Evolutionary conservation across 108 stramenopile species (phyloP).

Genomic region (Cyclotella baltica): DNA sequence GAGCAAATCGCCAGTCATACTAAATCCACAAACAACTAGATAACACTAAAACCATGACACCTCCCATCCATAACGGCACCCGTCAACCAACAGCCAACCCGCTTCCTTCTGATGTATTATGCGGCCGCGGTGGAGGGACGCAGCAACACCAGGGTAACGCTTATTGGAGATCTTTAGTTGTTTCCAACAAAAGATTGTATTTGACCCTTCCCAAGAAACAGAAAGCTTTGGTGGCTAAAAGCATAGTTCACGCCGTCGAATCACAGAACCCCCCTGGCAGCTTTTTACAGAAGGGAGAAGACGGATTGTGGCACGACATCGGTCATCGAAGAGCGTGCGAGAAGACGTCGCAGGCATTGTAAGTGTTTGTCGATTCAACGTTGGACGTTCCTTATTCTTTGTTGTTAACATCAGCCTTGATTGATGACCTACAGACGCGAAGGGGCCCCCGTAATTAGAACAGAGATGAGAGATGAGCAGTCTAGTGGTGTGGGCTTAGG

Average conservation of each 20-base stretch:
- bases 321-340: constrained; percentile 72
- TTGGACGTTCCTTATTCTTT: no score
- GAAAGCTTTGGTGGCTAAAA: constrained; percentile 70
- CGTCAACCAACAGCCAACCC: neutral
- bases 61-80: constrained; percentile 14
- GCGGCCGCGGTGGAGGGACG: constrained; percentile 56
- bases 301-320: constrained; percentile 65
- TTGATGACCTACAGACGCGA: no score
- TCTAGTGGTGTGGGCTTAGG: constrained; percentile 7
- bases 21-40: no score
- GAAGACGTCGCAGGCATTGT: constrained; percentile 80
- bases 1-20: no score
- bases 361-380: no score
- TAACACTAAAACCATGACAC: no score
- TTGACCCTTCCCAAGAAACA: constrained; percentile 76
- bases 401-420: no score
- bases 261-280: constrained; percentile 67
- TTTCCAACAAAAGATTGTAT: constrained; percentile 79
- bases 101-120: constrained; percentile 43
- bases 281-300: constrained; percentile 62
- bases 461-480: constrained; percentile 39
- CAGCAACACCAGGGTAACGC: constrained; percentile 62
- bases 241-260: constrained; percentile 72
- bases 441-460: constrained; percentile 76
- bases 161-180: constrained; percentile 77